Evolutionary conservation across 169 alveolate genomes (phyloP).

Genomic region (Plasmodium cynomolgi): DNA sequence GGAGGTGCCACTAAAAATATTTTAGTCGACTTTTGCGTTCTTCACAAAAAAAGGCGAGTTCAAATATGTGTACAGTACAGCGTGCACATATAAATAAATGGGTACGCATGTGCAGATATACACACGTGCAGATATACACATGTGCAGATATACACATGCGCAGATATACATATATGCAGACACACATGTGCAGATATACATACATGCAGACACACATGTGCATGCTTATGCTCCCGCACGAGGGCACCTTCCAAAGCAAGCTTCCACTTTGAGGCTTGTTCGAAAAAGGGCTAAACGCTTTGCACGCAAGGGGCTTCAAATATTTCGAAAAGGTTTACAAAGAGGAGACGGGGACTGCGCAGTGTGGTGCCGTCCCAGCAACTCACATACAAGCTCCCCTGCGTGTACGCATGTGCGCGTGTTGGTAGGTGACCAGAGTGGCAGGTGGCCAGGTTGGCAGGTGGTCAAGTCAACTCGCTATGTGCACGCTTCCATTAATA

Average conservation of each 20-base stretch:
- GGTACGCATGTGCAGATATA: neutral
- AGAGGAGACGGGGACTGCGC: neutral
- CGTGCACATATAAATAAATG: neutral
- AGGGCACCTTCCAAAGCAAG: neutral
- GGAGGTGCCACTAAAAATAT: neutral
- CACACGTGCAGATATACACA: neutral
- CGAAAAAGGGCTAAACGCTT: neutral
- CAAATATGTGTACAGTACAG: neutral
- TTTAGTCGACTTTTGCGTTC: neutral
- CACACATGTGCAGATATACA: neutral
- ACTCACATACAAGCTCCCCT: neutral
- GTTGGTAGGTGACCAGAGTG: neutral
- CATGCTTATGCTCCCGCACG: neutral
- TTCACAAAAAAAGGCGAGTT: neutral
- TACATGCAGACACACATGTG: neutral
- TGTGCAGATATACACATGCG: no score
- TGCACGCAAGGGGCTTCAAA: neutral
- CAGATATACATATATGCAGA: neutral
- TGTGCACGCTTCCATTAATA: slow-evolving; percentile 1
- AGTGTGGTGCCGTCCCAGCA: neutral
- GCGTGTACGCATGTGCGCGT: neutral
- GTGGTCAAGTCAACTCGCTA: neutral
- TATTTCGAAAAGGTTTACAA: neutral
- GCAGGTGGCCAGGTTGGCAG: neutral
- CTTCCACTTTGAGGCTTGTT: neutral